These are phyloP conservation scores for Phytophthora vignae DNA, from an alignment of 352 stramenopile species.

Conservation along the genomic window DNA sequence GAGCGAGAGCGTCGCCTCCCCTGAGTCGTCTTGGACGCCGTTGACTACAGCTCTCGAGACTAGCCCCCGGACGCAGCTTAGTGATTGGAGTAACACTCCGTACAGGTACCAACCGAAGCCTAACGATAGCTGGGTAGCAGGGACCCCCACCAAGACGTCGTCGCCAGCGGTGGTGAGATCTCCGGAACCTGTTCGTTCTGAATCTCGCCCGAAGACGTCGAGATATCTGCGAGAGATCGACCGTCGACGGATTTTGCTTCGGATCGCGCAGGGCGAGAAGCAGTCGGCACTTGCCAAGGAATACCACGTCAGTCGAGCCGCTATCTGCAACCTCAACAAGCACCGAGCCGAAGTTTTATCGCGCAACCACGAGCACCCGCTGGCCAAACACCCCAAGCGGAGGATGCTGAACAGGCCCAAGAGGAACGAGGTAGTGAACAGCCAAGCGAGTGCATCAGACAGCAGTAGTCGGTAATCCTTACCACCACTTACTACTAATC, in stretches of 20 bases:
- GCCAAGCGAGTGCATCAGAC: slow-evolving; percentile 3
- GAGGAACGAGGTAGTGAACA: background rate
- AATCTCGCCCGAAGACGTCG: slow-evolving; percentile 47
- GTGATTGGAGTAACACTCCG: slow-evolving; percentile 9
- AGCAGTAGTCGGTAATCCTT: slow-evolving; percentile 1
- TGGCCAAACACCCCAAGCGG: slow-evolving; percentile 71
- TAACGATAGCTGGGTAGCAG: background rate
- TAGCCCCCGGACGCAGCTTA: background rate
- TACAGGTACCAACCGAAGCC: slow-evolving; percentile 5
- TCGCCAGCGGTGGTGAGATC: background rate
- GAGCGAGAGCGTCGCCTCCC: background rate
- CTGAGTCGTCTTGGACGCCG: slow-evolving; percentile 16
- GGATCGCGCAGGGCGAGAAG: slow-evolving; percentile 68
- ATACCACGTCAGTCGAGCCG: slow-evolving; percentile 71
- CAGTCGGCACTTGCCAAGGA: slow-evolving; percentile 71
- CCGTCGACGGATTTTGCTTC: slow-evolving; percentile 63
- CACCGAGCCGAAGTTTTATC: slow-evolving; percentile 61
- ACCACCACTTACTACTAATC: background rate
- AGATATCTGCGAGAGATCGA: slow-evolving; percentile 77
- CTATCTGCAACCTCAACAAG: slow-evolving; percentile 80
- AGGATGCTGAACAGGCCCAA: slow-evolving; percentile 26
- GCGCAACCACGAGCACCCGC: slow-evolving; percentile 56
- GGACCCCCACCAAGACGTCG: slow-evolving; percentile 5
- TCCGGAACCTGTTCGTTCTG: slow-evolving; percentile 21
- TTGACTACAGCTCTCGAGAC: slow-evolving; percentile 9